phyloP scores from a whole-genome alignment of 1,284 basidiomycete species.

The Marasmius sp. region DNA sequence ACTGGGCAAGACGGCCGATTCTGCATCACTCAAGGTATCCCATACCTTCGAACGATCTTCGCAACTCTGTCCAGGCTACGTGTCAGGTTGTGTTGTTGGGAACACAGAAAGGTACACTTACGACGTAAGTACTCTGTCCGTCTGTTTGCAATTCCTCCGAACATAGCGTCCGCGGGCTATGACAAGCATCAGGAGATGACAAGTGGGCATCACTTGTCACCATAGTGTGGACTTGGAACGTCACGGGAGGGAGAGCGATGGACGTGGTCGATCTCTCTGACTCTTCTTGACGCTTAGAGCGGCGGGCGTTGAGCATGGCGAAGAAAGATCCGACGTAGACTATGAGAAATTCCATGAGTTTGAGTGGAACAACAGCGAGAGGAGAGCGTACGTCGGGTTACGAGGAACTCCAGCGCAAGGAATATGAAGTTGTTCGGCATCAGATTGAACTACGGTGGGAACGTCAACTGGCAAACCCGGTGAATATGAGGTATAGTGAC shows the following conservation, averaged over 20 bases:
- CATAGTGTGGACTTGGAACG: slow-evolving; percentile 4
- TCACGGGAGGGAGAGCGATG: not conserved
- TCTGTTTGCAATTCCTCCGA: not conserved
- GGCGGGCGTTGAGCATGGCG: not conserved
- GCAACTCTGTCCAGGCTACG: not conserved
- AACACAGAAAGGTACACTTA: not conserved
- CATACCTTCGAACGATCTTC: not conserved
- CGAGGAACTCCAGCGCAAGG: slow-evolving; percentile 45
- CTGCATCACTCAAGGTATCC: not conserved
- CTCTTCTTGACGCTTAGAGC: slow-evolving; percentile 2
- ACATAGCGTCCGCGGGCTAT: not conserved
- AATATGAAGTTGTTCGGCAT: slow-evolving; percentile 49
- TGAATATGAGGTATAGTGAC: slow-evolving; percentile 17
- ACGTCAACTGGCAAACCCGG: slow-evolving; percentile 6
- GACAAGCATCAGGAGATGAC: not conserved
- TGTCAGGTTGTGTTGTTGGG: not conserved
- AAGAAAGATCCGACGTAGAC: not conserved
- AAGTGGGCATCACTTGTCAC: not conserved
- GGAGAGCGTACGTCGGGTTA: slow-evolving; percentile 44
- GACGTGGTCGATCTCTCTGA: not conserved
- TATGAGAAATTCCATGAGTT: not conserved
- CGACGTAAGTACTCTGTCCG: slow-evolving; percentile 4
- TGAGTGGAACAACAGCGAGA: not conserved
- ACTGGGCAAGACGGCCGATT: not conserved
- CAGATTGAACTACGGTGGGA: slow-evolving; percentile 37